Percentiles rank a stretch among this genome's conserved stretches.
Evolutionary conservation across 345 rosid genomes (phyloP).

Genomic region (Luvunga scandens): DNA sequence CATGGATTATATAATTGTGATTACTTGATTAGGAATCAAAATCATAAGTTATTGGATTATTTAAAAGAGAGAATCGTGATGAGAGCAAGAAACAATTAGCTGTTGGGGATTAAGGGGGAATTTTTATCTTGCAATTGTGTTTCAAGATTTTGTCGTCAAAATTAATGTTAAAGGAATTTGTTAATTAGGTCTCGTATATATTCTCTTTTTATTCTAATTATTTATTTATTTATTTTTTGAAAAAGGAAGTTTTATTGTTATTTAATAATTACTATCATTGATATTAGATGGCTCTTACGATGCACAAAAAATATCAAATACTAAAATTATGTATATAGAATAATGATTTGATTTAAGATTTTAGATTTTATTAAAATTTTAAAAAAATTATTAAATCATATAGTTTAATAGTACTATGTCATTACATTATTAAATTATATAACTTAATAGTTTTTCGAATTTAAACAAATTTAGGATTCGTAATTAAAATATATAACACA

Average conservation of each 20-base stretch:
- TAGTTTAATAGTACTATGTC: too few relatives aligned
- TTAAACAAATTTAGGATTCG: too few relatives aligned
- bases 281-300: background rate
- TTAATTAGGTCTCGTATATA: background rate
- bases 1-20: background rate
- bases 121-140: background rate
- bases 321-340: too few relatives aligned
- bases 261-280: background rate
- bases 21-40: background rate
- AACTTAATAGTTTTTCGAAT: fast-evolving
- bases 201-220: background rate
- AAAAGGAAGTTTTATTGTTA: background rate
- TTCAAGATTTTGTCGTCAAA: background rate
- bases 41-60: background rate
- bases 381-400: too few relatives aligned
- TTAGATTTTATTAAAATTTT: too few relatives aligned
- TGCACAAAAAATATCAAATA: background rate
- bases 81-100: background rate
- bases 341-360: too few relatives aligned
- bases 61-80: background rate
- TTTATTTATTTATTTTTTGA: too few relatives aligned
- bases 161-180: background rate
- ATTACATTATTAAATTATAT: too few relatives aligned
- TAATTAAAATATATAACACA: too few relatives aligned
- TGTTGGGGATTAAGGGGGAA: background rate